Evolutionary conservation across 352 stramenopile species (phyloP).

Genomic region (Phytophthora pisi): DNA sequence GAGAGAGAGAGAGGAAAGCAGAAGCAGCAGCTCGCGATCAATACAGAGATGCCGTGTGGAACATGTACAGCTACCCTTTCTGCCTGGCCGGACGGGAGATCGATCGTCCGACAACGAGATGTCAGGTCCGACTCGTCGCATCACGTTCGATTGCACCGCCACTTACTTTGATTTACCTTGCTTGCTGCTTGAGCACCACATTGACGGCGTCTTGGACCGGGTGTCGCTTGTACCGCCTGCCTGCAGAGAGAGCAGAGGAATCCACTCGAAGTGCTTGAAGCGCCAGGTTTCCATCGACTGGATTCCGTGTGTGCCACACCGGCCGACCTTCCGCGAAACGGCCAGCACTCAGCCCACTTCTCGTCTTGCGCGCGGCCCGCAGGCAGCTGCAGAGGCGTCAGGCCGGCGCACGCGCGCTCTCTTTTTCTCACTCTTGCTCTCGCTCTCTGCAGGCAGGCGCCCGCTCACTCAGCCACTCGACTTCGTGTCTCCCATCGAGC

Average conservation of each 20-base stretch:
- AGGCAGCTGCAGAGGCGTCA: too few species aligned
- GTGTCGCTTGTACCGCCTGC: too few species aligned
- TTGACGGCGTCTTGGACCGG: too few species aligned
- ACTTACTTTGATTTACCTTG: not conserved
- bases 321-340: not conserved
- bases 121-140: too few species aligned
- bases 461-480: too few species aligned
- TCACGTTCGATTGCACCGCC: too few species aligned
- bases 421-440: not conserved
- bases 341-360: not conserved
- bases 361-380: not conserved
- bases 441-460: not conserved
- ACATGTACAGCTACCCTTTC: slow-evolving; percentile 23
- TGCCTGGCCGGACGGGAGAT: not conserved
- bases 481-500: too few species aligned
- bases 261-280: not conserved
- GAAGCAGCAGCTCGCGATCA: slow-evolving; percentile 17
- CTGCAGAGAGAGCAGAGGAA: not conserved
- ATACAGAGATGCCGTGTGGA: slow-evolving; percentile 40
- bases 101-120: too few species aligned
- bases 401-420: too few species aligned
- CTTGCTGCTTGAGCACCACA: not conserved
- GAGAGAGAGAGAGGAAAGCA: slow-evolving; percentile 7
- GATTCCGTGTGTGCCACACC: not conserved
- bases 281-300: not conserved